Evolutionary conservation across 441 rosid species (phyloP), one percentile per base, ranked within the genome.

Genomic region (Arabidopsis hybrid): DNA sequence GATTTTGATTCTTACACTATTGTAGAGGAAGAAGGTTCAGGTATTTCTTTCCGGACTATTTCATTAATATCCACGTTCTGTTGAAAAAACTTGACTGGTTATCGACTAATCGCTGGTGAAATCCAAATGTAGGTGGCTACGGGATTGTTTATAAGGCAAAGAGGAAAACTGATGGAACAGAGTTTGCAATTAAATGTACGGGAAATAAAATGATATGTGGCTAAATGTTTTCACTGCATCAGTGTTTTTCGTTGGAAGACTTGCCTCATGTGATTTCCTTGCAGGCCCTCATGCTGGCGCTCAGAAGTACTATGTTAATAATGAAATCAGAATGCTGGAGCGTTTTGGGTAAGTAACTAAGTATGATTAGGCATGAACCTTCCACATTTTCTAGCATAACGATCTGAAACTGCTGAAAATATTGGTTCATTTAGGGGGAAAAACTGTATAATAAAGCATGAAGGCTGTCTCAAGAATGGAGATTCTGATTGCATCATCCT

Each of bases 21-120:
- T 35, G 90, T 88, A 83, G 97, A 86, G 78, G 94, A 92, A 83
- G 99, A 90, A 79, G 99, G 98, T 64, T 91, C 99, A 84, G 98
- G 99, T 91, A 87, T 26, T 43, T 56, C 21, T 67, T 52, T 58
- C 36, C 43, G 67, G 52, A 5, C 65, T 35, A 16, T 57, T 61
- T 69, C 16, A 39, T 70, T 7, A 10, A 55, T 64, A 18, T 40
- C 14, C 2, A 3, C 51, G 13, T 57, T 43, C 5, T 60, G 31
- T 76, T 52, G 42, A 36, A 62, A 34, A 2, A 51, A 40, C 21
- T 21, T 42, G 32, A 18, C 16, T 72, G 43, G 45, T 18, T 31
- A 35, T 31, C 7, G 40, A 29, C 45, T 12, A 46, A 62, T 65
- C 72, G 34, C 52, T 49, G 40, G 38, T 55, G 36, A 76, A 79